Base-by-base conservation (phyloP, 345 rosid species). In the Mercurialis annua region DNA sequence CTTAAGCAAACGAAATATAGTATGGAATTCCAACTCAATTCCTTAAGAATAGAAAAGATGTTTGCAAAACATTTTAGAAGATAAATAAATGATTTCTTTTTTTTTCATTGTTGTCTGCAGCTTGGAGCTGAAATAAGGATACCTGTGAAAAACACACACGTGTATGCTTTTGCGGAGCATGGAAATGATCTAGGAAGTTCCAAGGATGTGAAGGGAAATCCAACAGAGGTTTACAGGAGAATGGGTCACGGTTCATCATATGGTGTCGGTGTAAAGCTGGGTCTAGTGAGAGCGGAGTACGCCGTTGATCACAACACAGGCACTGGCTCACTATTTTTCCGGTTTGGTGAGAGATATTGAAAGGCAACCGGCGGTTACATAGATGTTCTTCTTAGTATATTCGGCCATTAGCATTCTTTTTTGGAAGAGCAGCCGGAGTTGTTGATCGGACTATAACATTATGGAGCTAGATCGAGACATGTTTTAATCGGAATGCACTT, bases 161-260 rank as follows among this genome's bases (percentile, higher is more conserved):
- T 87, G 3, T 94, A 89, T 66, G 88, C 89, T 18, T 94, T 94
- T 82, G 97, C 86, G 11, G 98, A 94, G 81, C 99, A 94, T 67
- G 99, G 99, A 62, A 94, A 83, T 38, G 98, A 94, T 76, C 81
- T 91, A 61, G 99, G 99, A 77, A 85, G 85, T 71, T 94, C 98
- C 2, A 91, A 94, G 82, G 95, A 89, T 66, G 96, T 94, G 65
- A 94, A 94, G 75, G 99, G 99, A 34, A 94, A 94, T 72, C 99
- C 99, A 36, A 94, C 99, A 14, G 96, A 85, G 55, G 98, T 89
- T 10, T 94, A 91, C 73, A 81, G 92, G 78, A 87, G 98, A 77
- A 76, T 81, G 95, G 98, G 97, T 42, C 87, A 84, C 3, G 98
- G 99, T 67, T 94, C 99, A 11, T 94, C 99, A 0, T 91, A 91